Base-by-base conservation (phyloP, 768 basidiomycete species). In the Agaricus subrufescens region DNA sequence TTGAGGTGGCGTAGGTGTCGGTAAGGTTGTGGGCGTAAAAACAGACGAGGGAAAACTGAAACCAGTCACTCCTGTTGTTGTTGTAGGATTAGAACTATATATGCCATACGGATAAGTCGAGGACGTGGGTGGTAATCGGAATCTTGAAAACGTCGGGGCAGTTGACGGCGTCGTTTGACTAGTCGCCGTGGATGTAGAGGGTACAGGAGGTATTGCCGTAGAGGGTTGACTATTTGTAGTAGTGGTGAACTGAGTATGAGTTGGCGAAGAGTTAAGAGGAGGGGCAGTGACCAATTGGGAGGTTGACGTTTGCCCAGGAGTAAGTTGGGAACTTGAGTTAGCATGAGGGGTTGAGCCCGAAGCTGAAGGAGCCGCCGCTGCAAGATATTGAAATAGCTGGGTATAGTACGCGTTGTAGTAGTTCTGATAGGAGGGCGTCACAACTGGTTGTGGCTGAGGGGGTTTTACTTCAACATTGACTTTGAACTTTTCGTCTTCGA, bases 401-500 rank as follows among this genome's bases (percentile, higher is more conserved):
- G 30, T 47, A 10, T 54, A 54, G 19, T 54, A 54, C n/a, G 30
- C 12, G 40, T 15, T 42, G 19, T 42, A 42, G 1, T 40, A 52
- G 23, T 10, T 38, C n/a, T 52, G 34, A 47, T 60, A 52, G 10
- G 61, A n/a, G 19, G 60, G 56, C 4, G 62, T 56, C 3, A 63
- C 54, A 3, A 61, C 61, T 8, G 68, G 62, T 1, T 74, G 70
- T 1, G 75, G 73, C 3, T 69, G 71, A 9, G 58, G 54, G 1
- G 58, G 49, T 19, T 54, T 37, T 29, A 56, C 55, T 30, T 56
- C 34, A 12, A 48, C 49, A 12, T 40, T 38, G 39, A 75, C 64
- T 1, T 75, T 65, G 11, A 85, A 75, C 50, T 78, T 78, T 6
- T 77, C 69, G 38, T 84, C 76, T 67, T 91, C 91, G 25, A 67